Conservation (phyloP, 2,329 filamentous ascomycete species). For the Apiospora hydei region DNA sequence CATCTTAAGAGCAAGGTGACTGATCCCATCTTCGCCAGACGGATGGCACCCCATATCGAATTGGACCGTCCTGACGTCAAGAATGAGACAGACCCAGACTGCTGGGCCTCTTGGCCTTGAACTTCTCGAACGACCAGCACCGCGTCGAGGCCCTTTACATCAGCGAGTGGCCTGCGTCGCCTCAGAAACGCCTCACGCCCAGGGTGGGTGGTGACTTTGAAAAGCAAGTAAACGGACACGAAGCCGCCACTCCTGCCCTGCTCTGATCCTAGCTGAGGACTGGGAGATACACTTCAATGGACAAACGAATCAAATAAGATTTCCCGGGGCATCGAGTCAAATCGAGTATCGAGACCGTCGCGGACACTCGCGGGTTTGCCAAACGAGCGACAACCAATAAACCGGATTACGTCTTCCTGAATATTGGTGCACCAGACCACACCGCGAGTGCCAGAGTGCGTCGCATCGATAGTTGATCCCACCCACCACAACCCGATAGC, state of each 20-base stretch:
- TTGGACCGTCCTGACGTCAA: background rate
- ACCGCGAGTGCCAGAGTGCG: background rate
- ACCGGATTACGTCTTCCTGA: background rate
- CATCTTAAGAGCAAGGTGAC: background rate
- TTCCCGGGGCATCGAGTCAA: background rate
- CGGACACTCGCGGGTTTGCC: background rate
- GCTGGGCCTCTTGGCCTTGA: background rate
- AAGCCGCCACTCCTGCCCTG: background rate
- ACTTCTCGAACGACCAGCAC: conserved; percentile 9
- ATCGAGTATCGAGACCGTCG: background rate
- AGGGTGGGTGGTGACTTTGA: background rate
- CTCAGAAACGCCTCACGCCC: conserved; percentile 14
- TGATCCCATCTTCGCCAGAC: background rate
- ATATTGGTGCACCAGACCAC: background rate
- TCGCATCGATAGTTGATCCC: background rate
- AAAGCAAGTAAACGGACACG: background rate
- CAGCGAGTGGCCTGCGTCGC: background rate
- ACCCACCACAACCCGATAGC: background rate
- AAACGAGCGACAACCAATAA: background rate
- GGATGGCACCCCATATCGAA: background rate
- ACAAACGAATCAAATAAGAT: background rate
- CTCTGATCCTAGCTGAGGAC: background rate
- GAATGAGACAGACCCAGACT: conserved; percentile 15
- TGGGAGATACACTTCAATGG: background rate
- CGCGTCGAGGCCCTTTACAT: background rate